phyloP scores from a whole-genome alignment of 805 yeast species.

The Saturnispora gosingensis region DNA sequence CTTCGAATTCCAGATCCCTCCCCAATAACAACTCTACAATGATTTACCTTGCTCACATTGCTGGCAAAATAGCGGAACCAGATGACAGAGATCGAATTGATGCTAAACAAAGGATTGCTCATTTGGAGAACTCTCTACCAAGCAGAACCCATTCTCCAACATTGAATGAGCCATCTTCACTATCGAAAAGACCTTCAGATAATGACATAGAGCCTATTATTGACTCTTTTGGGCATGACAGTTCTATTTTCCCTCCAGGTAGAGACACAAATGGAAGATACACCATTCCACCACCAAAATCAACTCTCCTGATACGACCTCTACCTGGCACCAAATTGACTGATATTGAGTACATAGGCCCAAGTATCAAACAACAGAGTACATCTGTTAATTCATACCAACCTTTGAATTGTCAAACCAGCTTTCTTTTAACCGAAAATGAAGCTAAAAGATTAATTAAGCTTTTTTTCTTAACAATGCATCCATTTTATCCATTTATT shows the following conservation, averaged over 20 bases:
- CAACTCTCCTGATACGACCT: conserved; percentile 36
- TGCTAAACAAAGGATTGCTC: conserved; percentile 40
- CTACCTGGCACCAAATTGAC: conserved; percentile 38
- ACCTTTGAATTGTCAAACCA: not conserved
- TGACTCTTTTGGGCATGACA: conserved; percentile 25
- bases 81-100: conserved; percentile 55
- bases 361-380: conserved; percentile 8
- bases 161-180: not conserved
- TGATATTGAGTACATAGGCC: conserved; percentile 59
- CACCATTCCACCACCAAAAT: conserved; percentile 36
- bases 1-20: conserved; percentile 5
- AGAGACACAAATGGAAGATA: conserved; percentile 21
- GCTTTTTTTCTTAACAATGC: conserved; percentile 66
- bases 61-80: conserved; percentile 64
- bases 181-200: not conserved
- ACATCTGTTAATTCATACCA: not conserved
- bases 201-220: conserved; percentile 13
- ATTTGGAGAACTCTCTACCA: conserved; percentile 29
- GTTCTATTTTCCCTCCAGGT: conserved; percentile 18
- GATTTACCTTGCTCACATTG: conserved; percentile 67
- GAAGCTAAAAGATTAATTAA: conserved; percentile 53
- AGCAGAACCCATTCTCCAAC: conserved; percentile 4
- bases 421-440: conserved; percentile 43
- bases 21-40: conserved; percentile 38
- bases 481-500: conserved; percentile 83